phyloP scores from a whole-genome alignment of 768 basidiomycete genomes.

The Dioszegia crocea region DNA sequence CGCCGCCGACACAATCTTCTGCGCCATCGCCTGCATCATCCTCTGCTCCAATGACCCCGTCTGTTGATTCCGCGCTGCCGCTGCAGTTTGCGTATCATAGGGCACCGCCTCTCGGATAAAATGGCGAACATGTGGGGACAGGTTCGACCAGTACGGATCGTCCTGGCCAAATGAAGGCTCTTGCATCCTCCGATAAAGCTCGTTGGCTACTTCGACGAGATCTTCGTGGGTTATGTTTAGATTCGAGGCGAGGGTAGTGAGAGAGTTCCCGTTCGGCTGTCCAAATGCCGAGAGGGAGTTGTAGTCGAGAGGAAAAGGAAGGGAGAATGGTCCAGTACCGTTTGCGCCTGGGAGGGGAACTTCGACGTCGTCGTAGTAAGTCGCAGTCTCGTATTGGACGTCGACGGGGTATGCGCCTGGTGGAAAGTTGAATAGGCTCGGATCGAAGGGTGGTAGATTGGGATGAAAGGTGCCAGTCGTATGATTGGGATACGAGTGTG shows the following conservation, averaged over 20 bases:
- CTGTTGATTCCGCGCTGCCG: constrained; percentile 8
- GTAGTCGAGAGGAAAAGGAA: constrained; percentile 37
- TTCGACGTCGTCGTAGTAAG: constrained; percentile 31
- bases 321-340: constrained; percentile 17
- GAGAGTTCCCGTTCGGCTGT: constrained; percentile 16
- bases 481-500: neutral
- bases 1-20: constrained; percentile 56
- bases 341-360: neutral
- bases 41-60: constrained; percentile 52
- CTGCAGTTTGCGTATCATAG: constrained; percentile 37
- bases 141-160: constrained; percentile 66
- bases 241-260: constrained; percentile 6
- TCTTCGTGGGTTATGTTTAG: constrained; percentile 57
- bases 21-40: constrained; percentile 66
- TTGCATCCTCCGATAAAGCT: constrained; percentile 60
- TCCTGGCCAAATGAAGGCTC: constrained; percentile 55
- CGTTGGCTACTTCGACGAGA: constrained; percentile 60
- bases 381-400: constrained; percentile 29
- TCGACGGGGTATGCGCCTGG: constrained; percentile 34
- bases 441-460: constrained; percentile 17
- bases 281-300: constrained; percentile 8
- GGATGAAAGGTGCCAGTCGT: neutral
- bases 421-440: constrained; percentile 27
- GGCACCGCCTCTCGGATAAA: constrained; percentile 61
- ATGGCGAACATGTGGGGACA: constrained; percentile 65